Conservation (phyloP, 2,329 filamentous ascomycete genomes). For the Penicillium hordei region DNA sequence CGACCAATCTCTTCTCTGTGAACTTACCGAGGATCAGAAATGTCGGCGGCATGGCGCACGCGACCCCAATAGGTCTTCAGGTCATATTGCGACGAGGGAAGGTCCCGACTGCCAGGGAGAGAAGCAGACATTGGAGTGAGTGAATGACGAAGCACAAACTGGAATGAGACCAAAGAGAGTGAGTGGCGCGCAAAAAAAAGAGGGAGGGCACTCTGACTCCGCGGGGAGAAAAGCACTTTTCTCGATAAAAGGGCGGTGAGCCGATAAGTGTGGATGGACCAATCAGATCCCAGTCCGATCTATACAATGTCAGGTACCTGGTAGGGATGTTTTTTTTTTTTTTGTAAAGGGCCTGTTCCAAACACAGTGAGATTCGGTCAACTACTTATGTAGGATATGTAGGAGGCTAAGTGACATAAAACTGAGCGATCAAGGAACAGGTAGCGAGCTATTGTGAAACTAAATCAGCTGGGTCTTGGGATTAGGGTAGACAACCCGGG, state of each 20-base stretch:
- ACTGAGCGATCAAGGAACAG: neutral
- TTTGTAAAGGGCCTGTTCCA: neutral
- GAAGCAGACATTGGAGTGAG: constrained; percentile 57
- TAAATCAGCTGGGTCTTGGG: neutral
- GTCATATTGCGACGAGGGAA: constrained; percentile 90
- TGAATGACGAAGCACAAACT: constrained; percentile 5
- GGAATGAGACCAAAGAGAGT: constrained; percentile 9
- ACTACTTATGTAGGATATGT: too few species aligned
- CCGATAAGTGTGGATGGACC: constrained; percentile 29
- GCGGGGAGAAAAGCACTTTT: constrained; percentile 24
- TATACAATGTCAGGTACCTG: neutral
- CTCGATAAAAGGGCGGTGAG: constrained; percentile 38
- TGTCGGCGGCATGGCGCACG: constrained; percentile 81
- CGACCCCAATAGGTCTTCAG: constrained; percentile 92
- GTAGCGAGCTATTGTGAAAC: neutral
- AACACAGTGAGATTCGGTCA: neutral
- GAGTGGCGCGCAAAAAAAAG: constrained; percentile 13
- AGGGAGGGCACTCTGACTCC: constrained; percentile 14
- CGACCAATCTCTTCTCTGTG: neutral
- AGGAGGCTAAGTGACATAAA: neutral
- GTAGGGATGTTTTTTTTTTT: neutral
- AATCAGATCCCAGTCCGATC: constrained; percentile 14
- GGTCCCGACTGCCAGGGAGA: constrained; percentile 68
- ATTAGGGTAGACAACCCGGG: neutral
- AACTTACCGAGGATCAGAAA: constrained; percentile 92